These are phyloP conservation scores for Mycena polygramma DNA, from an alignment of 768 basidiomycete species.

Conservation along the genomic window DNA sequence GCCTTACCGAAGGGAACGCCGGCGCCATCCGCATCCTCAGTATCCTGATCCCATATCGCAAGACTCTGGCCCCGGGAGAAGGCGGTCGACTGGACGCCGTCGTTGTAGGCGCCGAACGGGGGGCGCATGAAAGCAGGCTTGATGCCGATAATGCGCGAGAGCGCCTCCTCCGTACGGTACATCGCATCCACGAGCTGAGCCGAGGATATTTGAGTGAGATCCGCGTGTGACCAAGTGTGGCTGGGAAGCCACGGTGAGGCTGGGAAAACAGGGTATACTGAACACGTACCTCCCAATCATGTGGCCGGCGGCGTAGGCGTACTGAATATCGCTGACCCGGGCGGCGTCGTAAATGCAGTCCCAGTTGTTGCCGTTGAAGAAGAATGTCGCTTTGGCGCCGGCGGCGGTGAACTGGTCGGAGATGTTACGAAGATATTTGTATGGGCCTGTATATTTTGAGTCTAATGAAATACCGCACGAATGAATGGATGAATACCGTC, in stretches of 20 bases:
- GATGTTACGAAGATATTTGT: too few species aligned
- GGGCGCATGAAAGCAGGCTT: slow-evolving; percentile 2
- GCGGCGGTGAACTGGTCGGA: too few species aligned
- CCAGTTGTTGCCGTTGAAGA: not conserved
- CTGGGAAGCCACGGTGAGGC: too few species aligned
- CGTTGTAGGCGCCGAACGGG: not conserved
- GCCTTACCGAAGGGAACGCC: not conserved
- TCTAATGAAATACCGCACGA: too few species aligned
- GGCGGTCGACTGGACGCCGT: not conserved
- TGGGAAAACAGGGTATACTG: too few species aligned
- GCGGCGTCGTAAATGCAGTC: not conserved
- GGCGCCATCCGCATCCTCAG: not conserved
- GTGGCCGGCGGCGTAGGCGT: not conserved
- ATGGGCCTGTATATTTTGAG: too few species aligned
- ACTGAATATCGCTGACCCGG: not conserved
- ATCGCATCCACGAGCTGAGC: not conserved
- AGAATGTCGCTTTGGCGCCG: too few species aligned
- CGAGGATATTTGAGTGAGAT: not conserved
- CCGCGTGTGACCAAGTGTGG: not conserved
- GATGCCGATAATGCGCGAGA: not conserved
- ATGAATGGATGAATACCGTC: too few species aligned
- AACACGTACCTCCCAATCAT: not conserved
- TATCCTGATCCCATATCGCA: not conserved
- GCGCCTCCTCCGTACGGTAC: slow-evolving; percentile 1
- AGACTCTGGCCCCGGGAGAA: not conserved